phyloP scores from a whole-genome alignment of 805 yeast genomes.

The Yarrowia sp. region DNA sequence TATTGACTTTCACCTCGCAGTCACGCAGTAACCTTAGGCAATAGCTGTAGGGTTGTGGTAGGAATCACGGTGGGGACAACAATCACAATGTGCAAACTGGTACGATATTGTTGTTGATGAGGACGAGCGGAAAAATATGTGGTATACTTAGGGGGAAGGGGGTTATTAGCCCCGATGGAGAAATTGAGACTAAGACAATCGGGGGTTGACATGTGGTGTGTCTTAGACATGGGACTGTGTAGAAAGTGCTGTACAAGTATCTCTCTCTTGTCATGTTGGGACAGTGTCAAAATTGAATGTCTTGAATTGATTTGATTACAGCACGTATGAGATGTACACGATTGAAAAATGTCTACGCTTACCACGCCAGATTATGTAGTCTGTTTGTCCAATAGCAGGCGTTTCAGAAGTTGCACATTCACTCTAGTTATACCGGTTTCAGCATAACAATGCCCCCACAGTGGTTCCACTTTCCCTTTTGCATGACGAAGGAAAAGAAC shows the following conservation, averaged over 20 bases:
- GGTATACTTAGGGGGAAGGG: not conserved
- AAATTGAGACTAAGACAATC: too few relatives aligned
- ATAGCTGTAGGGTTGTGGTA: not conserved
- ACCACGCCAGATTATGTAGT: not conserved
- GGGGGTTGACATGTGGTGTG: too few relatives aligned
- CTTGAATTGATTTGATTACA: not conserved
- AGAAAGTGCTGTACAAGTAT: too few relatives aligned
- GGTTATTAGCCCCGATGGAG: not conserved
- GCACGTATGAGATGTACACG: not conserved
- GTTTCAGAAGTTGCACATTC: not conserved
- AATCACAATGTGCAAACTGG: not conserved
- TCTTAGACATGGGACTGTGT: too few relatives aligned
- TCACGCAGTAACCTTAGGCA: not conserved
- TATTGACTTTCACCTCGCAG: not conserved
- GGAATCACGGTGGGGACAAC: not conserved
- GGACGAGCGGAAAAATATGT: not conserved
- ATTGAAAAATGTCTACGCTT: not conserved
- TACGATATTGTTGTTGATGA: not conserved
- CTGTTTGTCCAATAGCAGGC: not conserved
- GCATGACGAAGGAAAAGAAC: not conserved
- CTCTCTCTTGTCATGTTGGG: too few relatives aligned
- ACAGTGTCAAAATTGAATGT: not conserved
- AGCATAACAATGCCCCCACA: not conserved
- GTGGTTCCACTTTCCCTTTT: conserved; percentile 14
- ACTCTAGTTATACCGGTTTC: not conserved